Evolutionary conservation across 108 stramenopile genomes (phyloP).

Genomic region (Discostella pseudostelligera): DNA sequence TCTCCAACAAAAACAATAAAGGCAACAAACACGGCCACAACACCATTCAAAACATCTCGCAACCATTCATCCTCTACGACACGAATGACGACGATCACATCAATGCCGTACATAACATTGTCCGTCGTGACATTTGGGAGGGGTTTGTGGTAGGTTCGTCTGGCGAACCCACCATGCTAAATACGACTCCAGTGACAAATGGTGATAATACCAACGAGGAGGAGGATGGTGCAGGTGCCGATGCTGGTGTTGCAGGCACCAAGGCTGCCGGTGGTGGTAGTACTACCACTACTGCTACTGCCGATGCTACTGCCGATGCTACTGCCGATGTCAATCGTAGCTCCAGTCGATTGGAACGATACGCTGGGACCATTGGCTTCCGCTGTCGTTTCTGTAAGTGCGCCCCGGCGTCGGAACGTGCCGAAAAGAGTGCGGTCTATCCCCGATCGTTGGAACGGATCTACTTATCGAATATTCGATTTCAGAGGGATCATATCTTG

Average conservation of each 20-base stretch:
- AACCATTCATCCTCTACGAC: slow-evolving; percentile 3
- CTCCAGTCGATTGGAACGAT: slow-evolving; percentile 1
- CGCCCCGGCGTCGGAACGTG: background rate
- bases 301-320: background rate
- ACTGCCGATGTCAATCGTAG: background rate
- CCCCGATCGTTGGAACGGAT: slow-evolving; percentile 10
- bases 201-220: no score
- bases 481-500: slow-evolving; percentile 9
- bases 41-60: background rate
- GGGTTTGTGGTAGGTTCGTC: slow-evolving; percentile 4
- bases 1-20: no score
- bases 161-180: no score
- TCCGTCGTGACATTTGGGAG: slow-evolving; percentile 8
- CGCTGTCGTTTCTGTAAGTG: slow-evolving; percentile 10
- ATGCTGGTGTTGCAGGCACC: no score
- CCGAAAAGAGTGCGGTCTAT: slow-evolving; percentile 9
- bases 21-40: no score
- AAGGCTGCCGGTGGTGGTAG: no score
- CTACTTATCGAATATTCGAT: slow-evolving; percentile 5
- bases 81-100: slow-evolving; percentile 8
- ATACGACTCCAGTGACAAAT: no score
- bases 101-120: slow-evolving; percentile 12
- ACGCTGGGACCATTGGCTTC: slow-evolving; percentile 8
- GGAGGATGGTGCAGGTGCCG: no score
- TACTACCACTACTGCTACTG: background rate